Base-by-base conservation (phyloP, 768 basidiomycete genomes). In the Hericium rajendrae region DNA sequence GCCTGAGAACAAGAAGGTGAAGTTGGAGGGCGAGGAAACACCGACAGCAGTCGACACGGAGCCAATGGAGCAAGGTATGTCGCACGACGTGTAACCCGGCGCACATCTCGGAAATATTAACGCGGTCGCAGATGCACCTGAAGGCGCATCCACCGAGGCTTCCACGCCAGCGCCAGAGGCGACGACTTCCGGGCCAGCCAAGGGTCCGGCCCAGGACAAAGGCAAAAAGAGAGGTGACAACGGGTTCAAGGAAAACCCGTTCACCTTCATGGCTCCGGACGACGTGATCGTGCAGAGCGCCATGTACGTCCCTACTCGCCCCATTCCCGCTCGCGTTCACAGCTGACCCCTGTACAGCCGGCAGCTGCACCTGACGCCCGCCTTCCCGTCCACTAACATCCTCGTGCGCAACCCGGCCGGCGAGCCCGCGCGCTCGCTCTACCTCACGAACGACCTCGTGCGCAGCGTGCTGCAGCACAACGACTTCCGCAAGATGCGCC, bases 391-490 rank as follows among this genome's bases (percentile, higher is more conserved):
- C 0, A 70, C 77, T 46, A 88, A 88, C 66, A 73, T 94, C 32
- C 86, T 97, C 61, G 91, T 97, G 13, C 85, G 97, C 55, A 97
- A 94, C 68, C 85, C 88, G 0, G 78, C 73, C 18, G 86, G 84
- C 26, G 82, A 82, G 38, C 76, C 83, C 11, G 81, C 82, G 28
- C 85, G 93, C 41, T 87, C 88, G 8, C 76, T 98, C 50, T 98
- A 97, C 76, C 75, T 98, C 58, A 84, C 86, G 56, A 97, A 94
- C 66, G 81, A 85, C 63, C 74, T 89, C 63, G 87, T 95, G 67
- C 91, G 89, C 70, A 71, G 76, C n/a, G 76, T 98, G 59, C 78
- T 97, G 57, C 66, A 75, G 54, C 74, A 85, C 67, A 99, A 98
- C 68, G 85, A 91, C 67, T 94, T 86, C 68, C 79, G 81, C 28